Evolutionary conservation across 2,329 filamentous ascomycete genomes (phyloP).

Genomic region (Sodiomyces alkalinus): DNA sequence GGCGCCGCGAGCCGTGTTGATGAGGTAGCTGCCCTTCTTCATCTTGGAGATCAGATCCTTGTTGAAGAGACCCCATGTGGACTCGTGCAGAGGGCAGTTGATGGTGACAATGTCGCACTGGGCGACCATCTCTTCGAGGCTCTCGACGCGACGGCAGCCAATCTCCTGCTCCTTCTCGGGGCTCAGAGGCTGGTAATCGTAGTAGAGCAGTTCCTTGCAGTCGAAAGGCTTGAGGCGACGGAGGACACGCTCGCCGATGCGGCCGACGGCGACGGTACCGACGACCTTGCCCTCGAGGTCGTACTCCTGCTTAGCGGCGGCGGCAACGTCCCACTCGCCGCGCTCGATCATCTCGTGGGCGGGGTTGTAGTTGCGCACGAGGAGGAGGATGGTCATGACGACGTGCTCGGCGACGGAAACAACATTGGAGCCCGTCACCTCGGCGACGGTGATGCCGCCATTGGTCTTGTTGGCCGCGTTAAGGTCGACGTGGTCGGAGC

Average conservation of each 20-base stretch:
- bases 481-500: conserved; percentile 95
- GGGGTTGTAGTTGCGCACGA: conserved; percentile 97
- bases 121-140: conserved; percentile 80
- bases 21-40: conserved; percentile 93
- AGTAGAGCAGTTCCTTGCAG: conserved; percentile 99
- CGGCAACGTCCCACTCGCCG: conserved; percentile 92
- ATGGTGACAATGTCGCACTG: conserved; percentile 98
- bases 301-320: conserved; percentile 94
- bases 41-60: conserved; percentile 98
- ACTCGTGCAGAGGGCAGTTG: conserved; percentile 98
- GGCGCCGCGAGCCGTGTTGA: conserved; percentile 97
- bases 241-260: conserved; percentile 95
- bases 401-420: conserved; percentile 98
- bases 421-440: conserved; percentile 97
- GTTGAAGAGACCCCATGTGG: conserved; percentile 93
- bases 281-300: conserved; percentile 97
- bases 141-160: conserved; percentile 77
- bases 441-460: conserved; percentile 89
- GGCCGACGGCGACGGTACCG: conserved; percentile 91
- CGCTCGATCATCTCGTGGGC: conserved; percentile 83
- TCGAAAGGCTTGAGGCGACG: conserved; percentile 93
- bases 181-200: conserved; percentile 90
- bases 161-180: conserved; percentile 88
- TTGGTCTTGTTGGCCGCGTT: conserved; percentile 97
- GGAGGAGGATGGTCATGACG: conserved; percentile 92